phyloP scores from a whole-genome alignment of 306 rosid genomes.

The Mucuna pruriens region DNA sequence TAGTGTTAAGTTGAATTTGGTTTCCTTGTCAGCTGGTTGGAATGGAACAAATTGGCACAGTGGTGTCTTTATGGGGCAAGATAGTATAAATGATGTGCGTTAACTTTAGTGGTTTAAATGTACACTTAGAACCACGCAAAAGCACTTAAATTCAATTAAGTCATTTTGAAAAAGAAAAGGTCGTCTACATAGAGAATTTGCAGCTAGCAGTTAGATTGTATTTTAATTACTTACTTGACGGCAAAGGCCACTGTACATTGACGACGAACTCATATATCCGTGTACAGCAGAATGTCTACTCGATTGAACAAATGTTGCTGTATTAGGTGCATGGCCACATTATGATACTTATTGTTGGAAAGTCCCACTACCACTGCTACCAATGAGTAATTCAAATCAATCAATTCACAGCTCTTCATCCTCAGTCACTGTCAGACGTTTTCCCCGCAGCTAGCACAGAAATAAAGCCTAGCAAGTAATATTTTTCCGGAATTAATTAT shows the following conservation, averaged over 20 bases:
- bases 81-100: too few species aligned
- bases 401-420: constrained; percentile 7
- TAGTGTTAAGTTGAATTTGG: too few species aligned
- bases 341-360: constrained; percentile 3
- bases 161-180: too few species aligned
- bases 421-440: constrained; percentile 28
- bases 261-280: neutral
- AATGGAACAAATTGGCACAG: too few species aligned
- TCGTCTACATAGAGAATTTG: too few species aligned
- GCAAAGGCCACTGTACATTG: constrained; percentile 18
- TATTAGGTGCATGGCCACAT: constrained; percentile 17
- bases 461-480: too few species aligned
- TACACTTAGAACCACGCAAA: too few species aligned
- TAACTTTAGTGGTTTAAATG: too few species aligned
- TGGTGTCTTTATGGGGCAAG: too few species aligned
- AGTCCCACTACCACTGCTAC: constrained; percentile 20
- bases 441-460: neutral
- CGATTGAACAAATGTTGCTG: constrained; percentile 7
- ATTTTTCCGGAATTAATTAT: too few species aligned
- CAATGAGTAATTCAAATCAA: constrained; percentile 25
- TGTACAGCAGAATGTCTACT: neutral
- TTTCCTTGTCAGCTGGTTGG: too few species aligned
- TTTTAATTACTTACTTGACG: constrained; percentile 5
- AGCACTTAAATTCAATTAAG: too few species aligned
- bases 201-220: neutral